Evolutionary conservation across 192 early-diverging fungal genomes (phyloP).

Genomic region (Coemansia sp.): DNA sequence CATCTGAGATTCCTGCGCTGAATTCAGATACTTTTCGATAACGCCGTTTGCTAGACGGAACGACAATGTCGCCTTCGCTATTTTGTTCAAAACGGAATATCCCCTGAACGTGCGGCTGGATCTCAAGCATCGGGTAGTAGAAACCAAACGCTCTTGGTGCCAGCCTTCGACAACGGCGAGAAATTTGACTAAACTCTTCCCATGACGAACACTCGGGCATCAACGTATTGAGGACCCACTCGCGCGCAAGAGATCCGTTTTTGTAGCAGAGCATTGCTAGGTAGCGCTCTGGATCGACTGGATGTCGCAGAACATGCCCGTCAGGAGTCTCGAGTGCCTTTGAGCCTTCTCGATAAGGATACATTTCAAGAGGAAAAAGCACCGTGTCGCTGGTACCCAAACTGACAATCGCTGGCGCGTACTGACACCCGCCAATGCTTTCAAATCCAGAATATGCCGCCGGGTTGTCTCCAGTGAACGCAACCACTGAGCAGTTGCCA

Average conservation of each 20-base stretch:
- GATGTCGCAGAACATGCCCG: constrained; percentile 65
- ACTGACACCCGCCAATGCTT: constrained; percentile 54
- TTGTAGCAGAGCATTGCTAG: constrained; percentile 82
- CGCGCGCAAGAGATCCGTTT: constrained; percentile 81
- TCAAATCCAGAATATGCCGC: constrained; percentile 51
- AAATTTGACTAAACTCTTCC: constrained; percentile 55
- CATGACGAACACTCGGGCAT: constrained; percentile 55
- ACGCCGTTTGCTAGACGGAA: constrained; percentile 36
- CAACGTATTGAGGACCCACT: constrained; percentile 59
- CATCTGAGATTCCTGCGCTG: constrained; percentile 27
- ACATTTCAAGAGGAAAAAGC: constrained; percentile 53
- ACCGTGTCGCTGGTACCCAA: constrained; percentile 83
- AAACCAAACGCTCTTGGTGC: constrained; percentile 56
- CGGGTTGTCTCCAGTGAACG: constrained; percentile 83
- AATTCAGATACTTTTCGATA: constrained; percentile 18
- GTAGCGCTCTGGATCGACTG: constrained; percentile 55
- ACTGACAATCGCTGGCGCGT: constrained; percentile 57
- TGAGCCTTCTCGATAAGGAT: constrained; percentile 15
- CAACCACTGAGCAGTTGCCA: constrained; percentile 55
- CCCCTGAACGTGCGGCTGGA: constrained; percentile 69
- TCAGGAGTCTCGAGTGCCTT: constrained; percentile 17
- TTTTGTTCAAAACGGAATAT: constrained; percentile 57
- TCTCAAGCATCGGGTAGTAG: constrained; percentile 72
- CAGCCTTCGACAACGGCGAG: constrained; percentile 13
- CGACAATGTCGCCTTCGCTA: constrained; percentile 12